Base-by-base conservation (phyloP, 2,329 filamentous ascomycete species). In the Waltergamsia citrina region DNA sequence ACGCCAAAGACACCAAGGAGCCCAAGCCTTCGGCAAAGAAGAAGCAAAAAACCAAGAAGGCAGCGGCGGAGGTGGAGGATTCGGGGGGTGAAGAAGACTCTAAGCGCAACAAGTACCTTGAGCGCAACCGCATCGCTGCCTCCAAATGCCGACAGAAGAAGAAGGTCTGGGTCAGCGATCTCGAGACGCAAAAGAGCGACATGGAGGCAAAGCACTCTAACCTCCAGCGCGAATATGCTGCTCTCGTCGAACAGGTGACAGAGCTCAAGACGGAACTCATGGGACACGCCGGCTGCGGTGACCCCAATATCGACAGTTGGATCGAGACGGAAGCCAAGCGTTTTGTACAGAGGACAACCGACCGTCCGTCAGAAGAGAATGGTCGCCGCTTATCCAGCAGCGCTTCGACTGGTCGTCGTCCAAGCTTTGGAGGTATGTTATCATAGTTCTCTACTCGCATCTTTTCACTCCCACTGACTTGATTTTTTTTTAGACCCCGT, bases 111-210 rank as follows among this genome's bases (percentile, higher is more conserved):
- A 69, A 67, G 40, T 78, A 77, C 44, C 64, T 85, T 0, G 77
- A 83, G 53, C 72, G 81, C 39, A 87, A 87, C 51, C 69, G 81
- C 8, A 60, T 81, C 3, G 81, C 82, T 0, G 81, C 82, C 2
- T 81, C 76, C 51, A 85, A 85, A 49, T 86, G 81, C 48, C 72
- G 81, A 4, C 71, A 80, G 47, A 84, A 83, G 54, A 73, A 72
- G 46, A 75, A 73, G 53, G 56, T 63, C 43, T 71, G 65, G 60
- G 62, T 69, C 16, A 54, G 54, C 10, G 60, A 65, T n/a, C 47
- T 74, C 16, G 66, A 74, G 38, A 60, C 65, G 34, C 59, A 56
- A 6, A 65, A 63, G 36, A 42, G 51, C 8, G 55, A 48, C 1
- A 43, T 74, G 29, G 69, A 74, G 46, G 46, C 43, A 6, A 55